Conservation (phyloP, 2,329 filamentous ascomycete species). For the Onygenales sp. region DNA sequence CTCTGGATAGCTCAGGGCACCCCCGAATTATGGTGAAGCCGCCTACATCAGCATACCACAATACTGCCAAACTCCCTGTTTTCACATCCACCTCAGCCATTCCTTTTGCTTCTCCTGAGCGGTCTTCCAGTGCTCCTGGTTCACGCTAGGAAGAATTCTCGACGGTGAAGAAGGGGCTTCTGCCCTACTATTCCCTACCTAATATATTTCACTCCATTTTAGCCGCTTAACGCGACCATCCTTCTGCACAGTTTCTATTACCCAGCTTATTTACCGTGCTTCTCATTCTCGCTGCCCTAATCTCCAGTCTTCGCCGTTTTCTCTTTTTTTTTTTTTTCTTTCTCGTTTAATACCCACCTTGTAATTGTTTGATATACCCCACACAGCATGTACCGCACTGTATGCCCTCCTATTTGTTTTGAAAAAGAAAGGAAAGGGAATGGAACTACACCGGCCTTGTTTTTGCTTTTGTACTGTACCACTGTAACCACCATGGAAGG, state of each 20-base stretch:
- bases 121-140: not conserved
- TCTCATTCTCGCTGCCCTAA: too few relatives aligned
- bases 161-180: not conserved
- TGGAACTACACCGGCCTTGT: too few relatives aligned
- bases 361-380: not conserved
- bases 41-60: constrained; percentile 12
- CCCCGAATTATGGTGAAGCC: constrained; percentile 19
- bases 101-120: constrained; percentile 24
- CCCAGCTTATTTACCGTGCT: too few relatives aligned
- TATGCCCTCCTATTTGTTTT: too few relatives aligned
- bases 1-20: constrained; percentile 2
- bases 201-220: too few relatives aligned
- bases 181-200: not conserved
- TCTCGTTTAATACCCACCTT: not conserved
- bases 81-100: constrained; percentile 39
- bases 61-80: constrained; percentile 36
- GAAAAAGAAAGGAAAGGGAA: too few relatives aligned
- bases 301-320: too few relatives aligned
- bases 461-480: too few relatives aligned
- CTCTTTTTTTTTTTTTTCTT: not conserved
- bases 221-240: too few relatives aligned
- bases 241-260: too few relatives aligned
- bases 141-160: not conserved
- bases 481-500: too few relatives aligned
- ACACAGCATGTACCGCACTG: too few relatives aligned